Evolutionary conservation across 202 grass and related monocot species (phyloP), one percentile per base, ranked within the genome.

Genomic region (Musa balbisiana): DNA sequence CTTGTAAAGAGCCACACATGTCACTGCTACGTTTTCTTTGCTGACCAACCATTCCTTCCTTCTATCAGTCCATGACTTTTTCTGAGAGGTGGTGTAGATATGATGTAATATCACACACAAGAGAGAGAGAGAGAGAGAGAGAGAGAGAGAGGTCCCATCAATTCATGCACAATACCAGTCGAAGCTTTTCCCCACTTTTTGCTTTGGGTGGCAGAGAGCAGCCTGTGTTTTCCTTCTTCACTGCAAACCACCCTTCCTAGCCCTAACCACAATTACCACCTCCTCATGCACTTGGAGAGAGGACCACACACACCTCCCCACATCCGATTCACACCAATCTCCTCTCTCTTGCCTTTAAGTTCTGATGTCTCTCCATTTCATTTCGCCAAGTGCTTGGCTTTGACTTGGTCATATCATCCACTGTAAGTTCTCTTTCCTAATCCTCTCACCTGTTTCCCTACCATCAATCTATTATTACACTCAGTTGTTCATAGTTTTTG

Each of bases 61-160:
- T 33, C 14, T 16, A 43, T 68, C 65, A 43, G 26, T 68, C 23
- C 11, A 68, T 26, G 11, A 2, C 25, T 25, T 29, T 67, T 29
- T 27, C 58, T 62, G 58, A 62, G 58, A 8, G 17, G 4, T 15
- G 16, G 14, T 62, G 20, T 62, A 20, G 58, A 62, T 62, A 15
- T 62, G 58, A 21, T 20, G 20, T 43, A 43, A 43, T 43, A 43
- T 43, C 33, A 43, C 33, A 33, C 29, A 43, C 33, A 6, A 0
- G 0, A 43, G 33, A 3, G 33, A 43, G 13, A 67, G 12, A 29
- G 15, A 15, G 27, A 73, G 12, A 55, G 50, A 73, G 16, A 56
- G 13, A 22, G n/a, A 55, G 71, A 3, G 24, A 13, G 9, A 73
- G 52, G 55, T 53, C 13, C 72, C 72, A 74, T 74, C 72, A 56